A percentile compares a stretch with the other conserved stretches of the same genome.
Evolutionary conservation across 2,329 filamentous ascomycete species (phyloP).

Genomic region (Tolypocladium ovalisporum): DNA sequence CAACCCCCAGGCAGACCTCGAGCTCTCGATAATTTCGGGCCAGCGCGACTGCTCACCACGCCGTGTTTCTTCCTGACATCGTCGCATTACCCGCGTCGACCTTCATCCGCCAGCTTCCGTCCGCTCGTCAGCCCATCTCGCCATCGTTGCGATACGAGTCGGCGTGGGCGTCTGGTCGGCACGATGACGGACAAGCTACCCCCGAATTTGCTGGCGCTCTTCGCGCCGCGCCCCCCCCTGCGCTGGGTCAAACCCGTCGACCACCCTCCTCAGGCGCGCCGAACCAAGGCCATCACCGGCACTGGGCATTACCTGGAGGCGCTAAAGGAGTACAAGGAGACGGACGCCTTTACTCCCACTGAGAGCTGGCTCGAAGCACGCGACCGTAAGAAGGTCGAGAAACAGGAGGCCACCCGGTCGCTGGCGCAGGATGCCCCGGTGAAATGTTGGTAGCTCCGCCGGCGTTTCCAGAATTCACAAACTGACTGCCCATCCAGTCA

Average conservation of each 20-base stretch:
- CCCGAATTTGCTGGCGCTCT: constrained; percentile 83
- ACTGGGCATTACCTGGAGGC: constrained; percentile 65
- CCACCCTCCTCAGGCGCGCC: constrained; percentile 70
- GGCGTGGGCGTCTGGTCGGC: constrained; percentile 1
- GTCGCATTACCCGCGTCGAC: neutral
- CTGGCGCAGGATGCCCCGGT: constrained; percentile 53
- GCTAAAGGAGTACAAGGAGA: constrained; percentile 67
- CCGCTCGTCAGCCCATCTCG: neutral
- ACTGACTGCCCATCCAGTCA: constrained; percentile 40
- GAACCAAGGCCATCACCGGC: constrained; percentile 61
- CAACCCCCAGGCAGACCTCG: neutral
- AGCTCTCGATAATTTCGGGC: constrained; percentile 8
- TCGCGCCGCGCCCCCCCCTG: constrained; percentile 85
- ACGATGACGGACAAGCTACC: constrained; percentile 94
- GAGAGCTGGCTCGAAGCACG: constrained; percentile 89
- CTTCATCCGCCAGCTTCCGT: neutral
- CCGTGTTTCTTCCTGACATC: neutral
- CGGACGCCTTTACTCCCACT: constrained; percentile 65
- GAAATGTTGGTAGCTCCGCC: constrained; percentile 36
- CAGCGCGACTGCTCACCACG: neutral
- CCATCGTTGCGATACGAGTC: neutral
- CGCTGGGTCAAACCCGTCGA: constrained; percentile 81
- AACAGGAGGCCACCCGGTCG: constrained; percentile 55
- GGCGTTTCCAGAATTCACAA: neutral
- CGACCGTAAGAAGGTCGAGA: constrained; percentile 75